Conservation (phyloP, 2,329 filamentous ascomycete genomes). For the Cyphellophora attinorum region DNA sequence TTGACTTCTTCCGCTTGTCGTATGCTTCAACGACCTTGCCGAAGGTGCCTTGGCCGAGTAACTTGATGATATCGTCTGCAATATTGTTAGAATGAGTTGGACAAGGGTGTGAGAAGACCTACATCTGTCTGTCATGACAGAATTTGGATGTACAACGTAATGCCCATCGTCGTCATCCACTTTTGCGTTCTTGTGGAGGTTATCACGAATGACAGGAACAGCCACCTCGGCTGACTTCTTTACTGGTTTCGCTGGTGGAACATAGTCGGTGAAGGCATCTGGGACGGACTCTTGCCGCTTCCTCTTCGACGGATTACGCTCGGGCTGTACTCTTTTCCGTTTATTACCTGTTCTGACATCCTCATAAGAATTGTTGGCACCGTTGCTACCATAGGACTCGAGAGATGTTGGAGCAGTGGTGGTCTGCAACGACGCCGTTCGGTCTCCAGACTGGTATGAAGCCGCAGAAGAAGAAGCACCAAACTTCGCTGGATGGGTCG, state of each 20-base stretch:
- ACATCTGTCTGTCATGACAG: slow-evolving; percentile 83
- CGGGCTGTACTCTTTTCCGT: slow-evolving; percentile 67
- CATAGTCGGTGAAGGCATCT: slow-evolving; percentile 68
- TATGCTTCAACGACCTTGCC: slow-evolving; percentile 94
- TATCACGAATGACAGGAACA: slow-evolving; percentile 49
- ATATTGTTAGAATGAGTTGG: slow-evolving; percentile 13
- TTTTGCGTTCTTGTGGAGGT: slow-evolving; percentile 51
- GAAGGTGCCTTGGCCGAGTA: slow-evolving; percentile 94
- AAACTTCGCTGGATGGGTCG: slow-evolving; percentile 63
- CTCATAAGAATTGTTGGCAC: slow-evolving; percentile 49
- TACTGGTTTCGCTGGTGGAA: slow-evolving; percentile 76
- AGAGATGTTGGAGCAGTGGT: slow-evolving; percentile 76
- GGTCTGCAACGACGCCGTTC: slow-evolving; percentile 73
- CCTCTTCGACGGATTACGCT: slow-evolving; percentile 70
- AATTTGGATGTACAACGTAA: slow-evolving; percentile 85
- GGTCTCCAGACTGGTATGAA: slow-evolving; percentile 65
- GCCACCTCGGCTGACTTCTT: slow-evolving; percentile 79
- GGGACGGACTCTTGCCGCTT: slow-evolving; percentile 62
- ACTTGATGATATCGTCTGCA: slow-evolving; percentile 73
- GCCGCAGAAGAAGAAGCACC: slow-evolving; percentile 57
- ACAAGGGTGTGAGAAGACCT: slow-evolving; percentile 31
- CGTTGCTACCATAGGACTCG: slow-evolving; percentile 51
- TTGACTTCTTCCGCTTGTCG: slow-evolving; percentile 64
- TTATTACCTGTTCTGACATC: slow-evolving; percentile 71
- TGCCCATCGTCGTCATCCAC: slow-evolving; percentile 96